A percentile compares a stretch with the other conserved stretches of the same genome.
phyloP scores from a whole-genome alignment of 2,329 filamentous ascomycete species.

The Nemania abortiva region DNA sequence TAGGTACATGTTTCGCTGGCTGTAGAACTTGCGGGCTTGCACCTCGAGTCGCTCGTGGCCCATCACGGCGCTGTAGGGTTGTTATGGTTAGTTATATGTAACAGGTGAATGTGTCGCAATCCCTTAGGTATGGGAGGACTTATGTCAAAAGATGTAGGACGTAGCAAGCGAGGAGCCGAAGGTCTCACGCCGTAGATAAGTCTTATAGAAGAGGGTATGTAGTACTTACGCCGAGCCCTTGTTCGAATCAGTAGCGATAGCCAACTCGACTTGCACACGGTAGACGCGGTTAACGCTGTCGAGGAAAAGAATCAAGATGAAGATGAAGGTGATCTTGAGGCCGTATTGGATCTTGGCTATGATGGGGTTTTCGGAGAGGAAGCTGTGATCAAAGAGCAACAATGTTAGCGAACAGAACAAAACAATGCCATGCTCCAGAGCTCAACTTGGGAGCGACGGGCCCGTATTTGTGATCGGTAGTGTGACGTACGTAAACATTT shows the following conservation, averaged over 20 bases:
- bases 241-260: slow-evolving; percentile 74
- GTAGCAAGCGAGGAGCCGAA: neutral
- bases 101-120: slow-evolving; percentile 45
- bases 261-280: slow-evolving; percentile 91
- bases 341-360: slow-evolving; percentile 97
- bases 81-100: slow-evolving; percentile 9
- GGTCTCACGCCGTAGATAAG: neutral
- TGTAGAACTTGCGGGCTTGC: slow-evolving; percentile 99
- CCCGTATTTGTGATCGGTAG: neutral
- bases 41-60: slow-evolving; percentile 97
- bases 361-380: slow-evolving; percentile 88
- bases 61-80: slow-evolving; percentile 69
- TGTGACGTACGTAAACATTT: slow-evolving; percentile 76
- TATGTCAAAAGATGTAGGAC: neutral
- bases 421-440: neutral
- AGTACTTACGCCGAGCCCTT: slow-evolving; percentile 61
- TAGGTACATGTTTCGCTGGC: slow-evolving; percentile 99
- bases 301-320: slow-evolving; percentile 97
- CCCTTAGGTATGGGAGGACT: slow-evolving; percentile 8
- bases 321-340: slow-evolving; percentile 98
- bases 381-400: slow-evolving; percentile 63
- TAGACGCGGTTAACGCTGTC: slow-evolving; percentile 97
- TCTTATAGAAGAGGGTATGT: neutral
- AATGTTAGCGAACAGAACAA: slow-evolving; percentile 26
- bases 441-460: neutral